These are phyloP conservation scores for Globisporangium spiculum DNA, from an alignment of 352 stramenopile genomes.

Conservation along the genomic window DNA sequence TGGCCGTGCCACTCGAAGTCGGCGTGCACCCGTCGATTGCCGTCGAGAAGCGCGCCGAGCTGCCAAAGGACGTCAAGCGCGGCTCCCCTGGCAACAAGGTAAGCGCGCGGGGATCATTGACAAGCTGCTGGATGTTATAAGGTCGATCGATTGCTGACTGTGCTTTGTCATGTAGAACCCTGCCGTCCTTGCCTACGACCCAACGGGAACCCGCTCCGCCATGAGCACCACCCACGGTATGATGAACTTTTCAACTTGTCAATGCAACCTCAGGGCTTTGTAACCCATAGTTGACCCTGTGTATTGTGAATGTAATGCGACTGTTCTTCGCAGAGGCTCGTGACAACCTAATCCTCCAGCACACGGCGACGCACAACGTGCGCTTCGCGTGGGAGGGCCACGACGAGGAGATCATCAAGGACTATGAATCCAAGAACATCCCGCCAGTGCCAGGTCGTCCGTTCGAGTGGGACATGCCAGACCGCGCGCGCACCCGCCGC, in stretches of 20 bases:
- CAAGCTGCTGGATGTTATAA: not conserved
- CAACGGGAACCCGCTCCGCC: slow-evolving; percentile 81
- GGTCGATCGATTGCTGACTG: not conserved
- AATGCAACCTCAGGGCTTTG: not conserved
- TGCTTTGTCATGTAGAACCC: slow-evolving; percentile 44
- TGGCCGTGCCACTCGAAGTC: slow-evolving; percentile 57
- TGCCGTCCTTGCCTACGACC: slow-evolving; percentile 81
- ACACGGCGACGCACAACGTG: slow-evolving; percentile 73
- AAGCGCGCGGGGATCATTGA: not conserved
- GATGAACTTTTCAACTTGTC: not conserved
- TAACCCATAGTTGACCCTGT: not conserved
- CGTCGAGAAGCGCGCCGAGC: slow-evolving; percentile 48
- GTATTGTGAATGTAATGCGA: not conserved
- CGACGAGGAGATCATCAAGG: slow-evolving; percentile 71
- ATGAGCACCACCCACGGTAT: slow-evolving; percentile 81
- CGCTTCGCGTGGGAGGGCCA: slow-evolving; percentile 79
- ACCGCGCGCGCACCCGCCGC: slow-evolving; percentile 56
- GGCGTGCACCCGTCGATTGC: slow-evolving; percentile 75
- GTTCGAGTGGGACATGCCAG: slow-evolving; percentile 68
- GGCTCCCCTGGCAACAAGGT: slow-evolving; percentile 83
- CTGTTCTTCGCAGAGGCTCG: slow-evolving; percentile 37
- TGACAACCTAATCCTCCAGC: slow-evolving; percentile 68
- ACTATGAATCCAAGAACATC: slow-evolving; percentile 72
- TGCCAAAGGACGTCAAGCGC: slow-evolving; percentile 62
- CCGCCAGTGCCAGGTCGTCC: slow-evolving; percentile 65